Evolutionary conservation across 768 basidiomycete genomes (phyloP), one percentile per base, ranked within the genome.

Genomic region (Brasilioporus rufonigricans): DNA sequence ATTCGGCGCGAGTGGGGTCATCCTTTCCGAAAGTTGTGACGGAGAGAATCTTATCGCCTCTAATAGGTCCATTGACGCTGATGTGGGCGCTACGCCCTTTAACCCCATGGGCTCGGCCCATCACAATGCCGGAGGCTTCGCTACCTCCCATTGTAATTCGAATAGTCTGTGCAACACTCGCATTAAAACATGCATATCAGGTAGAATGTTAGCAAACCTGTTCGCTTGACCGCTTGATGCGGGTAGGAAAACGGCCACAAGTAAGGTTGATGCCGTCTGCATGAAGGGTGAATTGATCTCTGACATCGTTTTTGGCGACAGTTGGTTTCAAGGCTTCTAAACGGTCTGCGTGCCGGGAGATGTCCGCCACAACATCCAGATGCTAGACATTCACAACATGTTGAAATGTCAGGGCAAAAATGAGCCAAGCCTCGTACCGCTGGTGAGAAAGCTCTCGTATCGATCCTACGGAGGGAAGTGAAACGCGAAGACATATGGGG

Each of bases 1-100:
- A 48, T 49, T 89, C 85, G 3, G 88, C 85, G 18, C 59, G 70
- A 1, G 87, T 89, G 0, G 77, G 79, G 26, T 70, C 72, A 48
- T 79, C 84, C 27, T 76, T 78, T 4, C 85, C 86, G 40, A 78
- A 68, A 3, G 84, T 79, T 11, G 66, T 76, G 40, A 89, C 73
- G 4, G 68, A 64, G 19, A 61, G 11, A 40, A 70, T 55, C 31
- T 44, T 59, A 18, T 54, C 38, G 5, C 54, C 56, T 24, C 40
- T 14, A 27, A 73, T 19, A 1, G 61, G 19, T 12, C 52, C 63
- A 5, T 62, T 50, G 31, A 78, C 39, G 9, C 40, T 29, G 24
- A 82, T 58, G 3, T 29, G 58, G 0, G 71, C 77, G 12, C 59
- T 59, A 8, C 80, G 78, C 5, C 83, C 81, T 35, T 57, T 16